Percentiles rank a stretch among this genome's conserved stretches.
Evolutionary conservation across 805 yeast species (phyloP).

Genomic region (Teunomyces pallodes): DNA sequence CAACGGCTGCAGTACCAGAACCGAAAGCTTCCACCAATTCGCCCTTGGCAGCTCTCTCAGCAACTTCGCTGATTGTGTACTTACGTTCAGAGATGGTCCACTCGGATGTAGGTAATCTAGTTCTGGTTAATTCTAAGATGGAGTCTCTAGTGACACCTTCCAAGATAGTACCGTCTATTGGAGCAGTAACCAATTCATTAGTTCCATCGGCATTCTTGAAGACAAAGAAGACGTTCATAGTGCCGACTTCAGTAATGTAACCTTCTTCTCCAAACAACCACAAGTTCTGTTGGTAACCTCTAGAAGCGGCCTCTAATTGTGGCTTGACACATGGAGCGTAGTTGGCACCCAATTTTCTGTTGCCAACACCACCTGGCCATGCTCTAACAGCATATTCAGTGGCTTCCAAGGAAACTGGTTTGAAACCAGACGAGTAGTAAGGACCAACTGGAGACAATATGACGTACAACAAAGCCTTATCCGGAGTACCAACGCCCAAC

Average conservation of each 20-base stretch:
- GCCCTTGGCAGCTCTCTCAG: conserved; percentile 73
- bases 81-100: conserved; percentile 86
- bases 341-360: conserved; percentile 94
- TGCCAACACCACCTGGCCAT: conserved; percentile 99
- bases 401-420: conserved; percentile 92
- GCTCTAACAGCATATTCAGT: conserved; percentile 96
- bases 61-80: conserved; percentile 77
- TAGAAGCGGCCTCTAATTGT: conserved; percentile 81
- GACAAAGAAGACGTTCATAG: conserved; percentile 92
- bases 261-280: conserved; percentile 93
- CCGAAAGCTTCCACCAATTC: conserved; percentile 93
- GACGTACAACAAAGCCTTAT: conserved; percentile 76
- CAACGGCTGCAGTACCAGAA: conserved; percentile 96
- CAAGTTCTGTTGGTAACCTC: conserved; percentile 94
- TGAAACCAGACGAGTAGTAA: conserved; percentile 91
- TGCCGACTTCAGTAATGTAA: conserved; percentile 91
- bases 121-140: conserved; percentile 71
- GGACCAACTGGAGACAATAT: conserved; percentile 98
- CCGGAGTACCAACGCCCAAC: conserved; percentile 83
- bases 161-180: conserved; percentile 93
- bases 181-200: conserved; percentile 92
- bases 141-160: conserved; percentile 98
- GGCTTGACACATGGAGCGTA: conserved; percentile 95
- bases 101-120: conserved; percentile 66
- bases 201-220: conserved; percentile 80